Percentiles rank a stretch among this genome's conserved stretches.
phyloP scores from a whole-genome alignment of 345 rosid genomes.

The Citrus mangshanensis region DNA sequence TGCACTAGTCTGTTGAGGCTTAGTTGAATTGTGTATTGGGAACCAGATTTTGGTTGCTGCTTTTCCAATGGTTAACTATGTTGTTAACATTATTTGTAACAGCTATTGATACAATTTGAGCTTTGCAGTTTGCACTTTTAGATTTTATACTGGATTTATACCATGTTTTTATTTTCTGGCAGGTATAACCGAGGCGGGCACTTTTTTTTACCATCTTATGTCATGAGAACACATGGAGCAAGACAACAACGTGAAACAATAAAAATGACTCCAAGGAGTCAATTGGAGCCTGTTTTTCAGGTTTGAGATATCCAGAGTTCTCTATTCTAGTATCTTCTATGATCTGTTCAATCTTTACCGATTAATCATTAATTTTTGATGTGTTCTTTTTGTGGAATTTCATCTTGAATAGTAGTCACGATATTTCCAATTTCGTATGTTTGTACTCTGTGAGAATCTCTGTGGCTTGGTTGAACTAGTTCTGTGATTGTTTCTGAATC shows the following conservation, averaged over 20 bases:
- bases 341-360: not conserved
- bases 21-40: not conserved
- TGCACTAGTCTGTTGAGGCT: not conserved
- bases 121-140: not conserved
- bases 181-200: conserved; percentile 91
- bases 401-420: not conserved
- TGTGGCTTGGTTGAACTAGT: conserved; percentile 15
- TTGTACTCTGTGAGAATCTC: not conserved
- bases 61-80: not conserved
- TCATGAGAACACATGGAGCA: conserved; percentile 96
- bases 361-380: not conserved
- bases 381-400: not conserved
- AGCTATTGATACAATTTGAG: not conserved
- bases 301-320: conserved; percentile 38
- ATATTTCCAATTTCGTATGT: not conserved
- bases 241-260: conserved; percentile 67
- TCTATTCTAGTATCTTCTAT: not conserved
- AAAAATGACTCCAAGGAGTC: conserved; percentile 56
- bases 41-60: not conserved
- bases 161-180: conserved; percentile 25
- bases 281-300: conserved; percentile 75
- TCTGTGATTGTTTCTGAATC: conserved; percentile 27
- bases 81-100: not conserved
- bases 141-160: conserved; percentile 17
- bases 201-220: conserved; percentile 76